These are phyloP conservation scores for Epichloe sibirici DNA, from an alignment of 2,329 filamentous ascomycete species.

Conservation along the genomic window DNA sequence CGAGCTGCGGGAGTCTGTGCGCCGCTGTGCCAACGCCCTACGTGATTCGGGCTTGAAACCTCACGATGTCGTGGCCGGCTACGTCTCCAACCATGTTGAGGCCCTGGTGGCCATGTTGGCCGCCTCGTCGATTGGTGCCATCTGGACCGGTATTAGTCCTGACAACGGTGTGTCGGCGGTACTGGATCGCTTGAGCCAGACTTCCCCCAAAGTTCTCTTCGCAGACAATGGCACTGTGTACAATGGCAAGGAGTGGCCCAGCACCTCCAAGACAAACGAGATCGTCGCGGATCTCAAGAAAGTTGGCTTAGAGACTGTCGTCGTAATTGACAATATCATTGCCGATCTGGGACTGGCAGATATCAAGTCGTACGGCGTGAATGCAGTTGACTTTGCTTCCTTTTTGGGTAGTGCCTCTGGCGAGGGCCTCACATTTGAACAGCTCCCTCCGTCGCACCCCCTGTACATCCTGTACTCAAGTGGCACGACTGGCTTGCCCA, in stretches of 20 bases:
- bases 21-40: constrained; percentile 59
- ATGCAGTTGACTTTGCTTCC: constrained; percentile 30
- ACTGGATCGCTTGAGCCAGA: constrained; percentile 74
- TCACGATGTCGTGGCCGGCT: constrained; percentile 52
- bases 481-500: constrained; percentile 77
- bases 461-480: constrained; percentile 91
- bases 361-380: constrained; percentile 26
- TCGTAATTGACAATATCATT: constrained; percentile 60
- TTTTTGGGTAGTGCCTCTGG: constrained; percentile 32
- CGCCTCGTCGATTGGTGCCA: constrained; percentile 66
- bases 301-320: constrained; percentile 52
- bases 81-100: constrained; percentile 81
- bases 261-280: constrained; percentile 64
- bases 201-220: constrained; percentile 74
- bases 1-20: constrained; percentile 66
- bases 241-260: constrained; percentile 82
- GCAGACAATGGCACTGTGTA: constrained; percentile 82
- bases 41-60: constrained; percentile 48
- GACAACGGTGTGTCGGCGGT: constrained; percentile 89
- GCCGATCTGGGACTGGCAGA: constrained; percentile 30
- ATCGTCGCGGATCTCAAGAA: constrained; percentile 52
- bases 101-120: constrained; percentile 82
- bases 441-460: constrained; percentile 73
- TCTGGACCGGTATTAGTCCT: constrained; percentile 89
- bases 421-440: constrained; percentile 51